Base-by-base conservation (phyloP, 345 rosid genomes). In the Balakata baccata region DNA sequence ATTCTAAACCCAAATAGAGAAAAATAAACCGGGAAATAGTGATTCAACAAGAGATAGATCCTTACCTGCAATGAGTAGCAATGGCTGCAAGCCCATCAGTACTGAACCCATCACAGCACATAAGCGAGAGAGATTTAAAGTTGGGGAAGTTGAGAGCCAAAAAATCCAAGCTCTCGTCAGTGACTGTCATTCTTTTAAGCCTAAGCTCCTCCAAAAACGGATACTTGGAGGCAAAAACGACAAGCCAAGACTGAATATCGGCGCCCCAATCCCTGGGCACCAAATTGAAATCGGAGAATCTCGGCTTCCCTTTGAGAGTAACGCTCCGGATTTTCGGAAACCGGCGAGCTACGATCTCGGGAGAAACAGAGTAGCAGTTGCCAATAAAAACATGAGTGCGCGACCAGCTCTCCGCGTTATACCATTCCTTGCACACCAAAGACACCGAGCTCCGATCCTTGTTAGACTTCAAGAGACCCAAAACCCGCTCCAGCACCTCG, bases 191-290 rank as follows among this genome's bases (percentile, higher is more conserved):
- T 74, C 94, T 82, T 82, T 90, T 90, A 46, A 90, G 77, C 81
- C 84, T 80, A 12, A 90, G 78, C 83, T 84, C 90, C 80, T 90
- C 92, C 47, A 90, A 78, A 37, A 69, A 80, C 7, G 90, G 92
- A 41, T 85, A 90, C 34, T 80, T 71, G 2, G 72, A 70, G 4
- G 90, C 90, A 49, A 88, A 86, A 17, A 85, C 85, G 7, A 83
- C 77, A 3, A 90, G 84, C 94, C 94, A 90, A 0, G 85, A 60
- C 9, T 81, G 84, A 11, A 86, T 78, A 78, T 90, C 85, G 10
- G 89, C 94, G 1, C 92, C 92, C 92, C 94, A 90, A 37, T 88
- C 75, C 23, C 77, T 76, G 4, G 92, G 94, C 6, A 90, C 89
- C 73, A 90, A 76, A 74, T 84, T 86, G 79, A 90, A 90, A 72